Evolutionary conservation across 345 rosid genomes (phyloP).

Genomic region (Camelina laxa): DNA sequence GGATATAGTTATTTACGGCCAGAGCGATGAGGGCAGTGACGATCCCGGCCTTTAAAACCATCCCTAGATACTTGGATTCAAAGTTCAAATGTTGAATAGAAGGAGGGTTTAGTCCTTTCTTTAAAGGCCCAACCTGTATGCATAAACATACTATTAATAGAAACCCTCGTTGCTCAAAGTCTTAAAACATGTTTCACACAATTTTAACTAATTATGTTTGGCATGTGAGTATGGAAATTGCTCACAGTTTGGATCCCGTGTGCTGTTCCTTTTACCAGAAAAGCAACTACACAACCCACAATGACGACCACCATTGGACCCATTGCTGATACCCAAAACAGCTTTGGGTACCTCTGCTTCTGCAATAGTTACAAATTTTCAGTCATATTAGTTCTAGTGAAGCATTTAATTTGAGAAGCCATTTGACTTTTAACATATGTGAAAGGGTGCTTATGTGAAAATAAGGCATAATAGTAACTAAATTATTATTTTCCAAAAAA

Average conservation of each 20-base stretch:
- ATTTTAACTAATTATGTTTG: not conserved
- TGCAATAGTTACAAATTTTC: constrained; percentile 35
- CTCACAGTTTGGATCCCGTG: constrained; percentile 75
- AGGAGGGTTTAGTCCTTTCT: constrained; percentile 75
- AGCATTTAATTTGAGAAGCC: not conserved
- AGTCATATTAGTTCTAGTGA: not conserved
- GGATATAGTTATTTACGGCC: constrained; percentile 57
- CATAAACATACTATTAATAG: not conserved
- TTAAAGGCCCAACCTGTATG: constrained; percentile 75
- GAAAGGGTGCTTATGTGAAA: constrained; percentile 1
- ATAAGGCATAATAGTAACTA: not conserved
- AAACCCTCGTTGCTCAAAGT: constrained; percentile 13
- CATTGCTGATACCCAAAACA: constrained; percentile 89
- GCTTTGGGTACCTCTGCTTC: constrained; percentile 70
- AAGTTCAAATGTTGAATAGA: constrained; percentile 64
- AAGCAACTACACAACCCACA: constrained; percentile 71
- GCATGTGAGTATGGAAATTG: not conserved
- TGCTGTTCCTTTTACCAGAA: constrained; percentile 54
- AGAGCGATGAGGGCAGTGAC: constrained; percentile 71
- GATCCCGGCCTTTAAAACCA: constrained; percentile 62
- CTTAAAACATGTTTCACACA: not conserved
- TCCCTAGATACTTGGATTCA: constrained; percentile 57
- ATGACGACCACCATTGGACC: constrained; percentile 78
- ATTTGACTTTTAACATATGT: not conserved
- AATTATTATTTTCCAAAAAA: not conserved